phyloP scores from a whole-genome alignment of 192 early-diverging fungal species.

The Spizellomyces punctatus region DNA sequence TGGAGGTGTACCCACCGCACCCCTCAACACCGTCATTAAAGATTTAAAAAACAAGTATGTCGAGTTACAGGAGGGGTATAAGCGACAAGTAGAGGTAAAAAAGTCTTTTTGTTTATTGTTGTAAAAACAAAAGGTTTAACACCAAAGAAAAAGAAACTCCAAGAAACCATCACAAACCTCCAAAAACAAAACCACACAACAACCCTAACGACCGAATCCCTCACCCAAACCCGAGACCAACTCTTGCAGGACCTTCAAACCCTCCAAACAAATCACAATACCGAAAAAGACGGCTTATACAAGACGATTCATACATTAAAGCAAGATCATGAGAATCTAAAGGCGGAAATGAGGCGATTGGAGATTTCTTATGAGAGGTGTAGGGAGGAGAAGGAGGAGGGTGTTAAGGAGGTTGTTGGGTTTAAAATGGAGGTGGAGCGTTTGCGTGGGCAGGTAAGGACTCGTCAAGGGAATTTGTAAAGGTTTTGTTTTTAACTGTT shows the following conservation, averaged over 20 bases:
- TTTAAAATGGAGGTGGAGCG: conserved; percentile 30
- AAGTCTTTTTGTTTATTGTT: too few species aligned
- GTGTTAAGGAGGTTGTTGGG: conserved; percentile 5
- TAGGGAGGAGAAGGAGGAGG: conserved; percentile 39
- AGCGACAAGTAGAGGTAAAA: conserved; percentile 46
- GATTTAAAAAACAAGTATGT: conserved; percentile 52
- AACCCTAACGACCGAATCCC: neutral
- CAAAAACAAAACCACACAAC: neutral
- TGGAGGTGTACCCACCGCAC: conserved; percentile 7
- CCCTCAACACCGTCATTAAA: conserved; percentile 52
- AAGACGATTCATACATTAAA: conserved; percentile 41
- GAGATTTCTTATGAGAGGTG: conserved; percentile 38
- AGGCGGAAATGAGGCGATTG: conserved; percentile 28
- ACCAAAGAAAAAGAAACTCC: neutral
- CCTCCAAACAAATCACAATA: conserved; percentile 30
- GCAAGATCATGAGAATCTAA: conserved; percentile 37
- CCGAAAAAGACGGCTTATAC: conserved; percentile 50
- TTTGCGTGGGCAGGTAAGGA: conserved; percentile 35
- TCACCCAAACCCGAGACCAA: neutral
- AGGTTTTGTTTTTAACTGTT: too few species aligned
- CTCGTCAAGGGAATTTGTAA: too few species aligned
- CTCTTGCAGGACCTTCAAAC: neutral
- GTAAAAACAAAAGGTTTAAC: too few species aligned
- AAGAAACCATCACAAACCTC: conserved; percentile 9
- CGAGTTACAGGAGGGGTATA: conserved; percentile 54